phyloP scores from a whole-genome alignment of 2,329 filamentous ascomycete species.

The Diaporthe citriasiana region DNA sequence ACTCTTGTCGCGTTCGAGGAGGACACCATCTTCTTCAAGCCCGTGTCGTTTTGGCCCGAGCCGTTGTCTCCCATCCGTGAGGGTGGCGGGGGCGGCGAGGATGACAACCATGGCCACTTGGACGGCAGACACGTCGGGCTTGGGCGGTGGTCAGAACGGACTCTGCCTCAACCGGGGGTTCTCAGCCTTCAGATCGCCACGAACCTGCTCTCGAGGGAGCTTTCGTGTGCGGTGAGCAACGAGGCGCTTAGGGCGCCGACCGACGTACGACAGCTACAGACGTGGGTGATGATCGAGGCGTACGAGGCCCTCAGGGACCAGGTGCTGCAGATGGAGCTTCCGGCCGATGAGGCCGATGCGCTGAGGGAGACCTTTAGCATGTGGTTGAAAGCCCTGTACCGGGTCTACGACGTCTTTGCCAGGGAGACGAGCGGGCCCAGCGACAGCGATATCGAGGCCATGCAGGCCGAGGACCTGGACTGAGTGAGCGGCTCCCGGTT shows the following conservation, averaged over 20 bases:
- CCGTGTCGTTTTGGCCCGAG: slow-evolving; percentile 56
- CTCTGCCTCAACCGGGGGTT: slow-evolving; percentile 50
- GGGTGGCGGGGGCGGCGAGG: slow-evolving; percentile 28
- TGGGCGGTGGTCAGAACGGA: not conserved
- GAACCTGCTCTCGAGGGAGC: slow-evolving; percentile 64
- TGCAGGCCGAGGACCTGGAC: slow-evolving; percentile 45
- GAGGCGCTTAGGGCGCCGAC: slow-evolving; percentile 43
- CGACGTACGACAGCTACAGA: slow-evolving; percentile 62
- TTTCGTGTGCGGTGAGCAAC: slow-evolving; percentile 57
- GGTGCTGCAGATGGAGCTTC: slow-evolving; percentile 53
- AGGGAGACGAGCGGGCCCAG: slow-evolving; percentile 47
- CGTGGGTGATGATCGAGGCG: slow-evolving; percentile 71
- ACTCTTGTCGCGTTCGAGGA: slow-evolving; percentile 64
- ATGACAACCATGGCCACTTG: not conserved
- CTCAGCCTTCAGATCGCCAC: slow-evolving; percentile 65
- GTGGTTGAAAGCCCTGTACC: slow-evolving; percentile 65
- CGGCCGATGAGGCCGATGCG: slow-evolving; percentile 49
- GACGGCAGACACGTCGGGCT: slow-evolving; percentile 6
- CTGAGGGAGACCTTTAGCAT: slow-evolving; percentile 62
- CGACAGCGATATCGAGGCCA: slow-evolving; percentile 53
- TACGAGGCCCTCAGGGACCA: slow-evolving; percentile 67
- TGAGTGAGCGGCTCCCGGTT: slow-evolving; percentile 31
- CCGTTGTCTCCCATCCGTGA: slow-evolving; percentile 50
- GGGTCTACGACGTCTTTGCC: slow-evolving; percentile 59
- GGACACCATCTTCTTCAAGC: slow-evolving; percentile 63